These are phyloP conservation scores for Blastobotrys chiropterorum DNA, from an alignment of 805 yeast genomes.

Conservation along the genomic window DNA sequence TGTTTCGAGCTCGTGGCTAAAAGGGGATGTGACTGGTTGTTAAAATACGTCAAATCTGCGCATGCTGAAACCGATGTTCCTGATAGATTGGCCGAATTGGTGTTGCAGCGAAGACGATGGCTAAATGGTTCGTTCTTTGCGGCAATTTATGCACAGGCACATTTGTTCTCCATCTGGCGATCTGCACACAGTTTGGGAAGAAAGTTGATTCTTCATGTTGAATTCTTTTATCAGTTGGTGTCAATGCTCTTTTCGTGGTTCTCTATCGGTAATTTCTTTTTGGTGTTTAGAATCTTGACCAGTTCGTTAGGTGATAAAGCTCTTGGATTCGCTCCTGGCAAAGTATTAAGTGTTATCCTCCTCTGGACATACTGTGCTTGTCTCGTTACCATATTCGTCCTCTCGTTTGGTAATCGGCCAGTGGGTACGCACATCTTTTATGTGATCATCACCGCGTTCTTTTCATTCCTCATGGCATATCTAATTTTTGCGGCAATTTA, in stretches of 20 bases:
- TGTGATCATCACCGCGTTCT: constrained; percentile 63
- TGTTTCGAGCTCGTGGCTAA: constrained; percentile 96
- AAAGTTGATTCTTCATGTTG: constrained; percentile 79
- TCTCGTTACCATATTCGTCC: constrained; percentile 76
- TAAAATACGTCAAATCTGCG: constrained; percentile 87
- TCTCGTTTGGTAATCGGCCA: constrained; percentile 96
- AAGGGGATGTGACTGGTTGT: constrained; percentile 73
- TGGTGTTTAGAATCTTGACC: constrained; percentile 87
- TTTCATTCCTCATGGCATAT: constrained; percentile 69
- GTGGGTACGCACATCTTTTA: constrained; percentile 87
- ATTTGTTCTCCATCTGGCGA: constrained; percentile 71
- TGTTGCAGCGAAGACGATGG: constrained; percentile 97
- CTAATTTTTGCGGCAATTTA: constrained; percentile 72
- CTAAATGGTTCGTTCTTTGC: constrained; percentile 97
- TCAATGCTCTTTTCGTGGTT: constrained; percentile 83
- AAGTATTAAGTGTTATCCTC: constrained; percentile 72
- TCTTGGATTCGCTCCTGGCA: constrained; percentile 37
- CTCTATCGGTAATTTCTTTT: constrained; percentile 83
- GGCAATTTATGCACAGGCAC: constrained; percentile 80
- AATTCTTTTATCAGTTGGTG: constrained; percentile 81
- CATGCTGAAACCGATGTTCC: constrained; percentile 98
- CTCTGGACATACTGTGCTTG: constrained; percentile 81
- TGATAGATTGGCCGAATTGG: constrained; percentile 87
- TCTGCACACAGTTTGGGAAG: constrained; percentile 79
- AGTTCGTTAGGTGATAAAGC: constrained; percentile 61